phyloP scores from a whole-genome alignment of 768 basidiomycete genomes.

The Piloderma croceum region DNA sequence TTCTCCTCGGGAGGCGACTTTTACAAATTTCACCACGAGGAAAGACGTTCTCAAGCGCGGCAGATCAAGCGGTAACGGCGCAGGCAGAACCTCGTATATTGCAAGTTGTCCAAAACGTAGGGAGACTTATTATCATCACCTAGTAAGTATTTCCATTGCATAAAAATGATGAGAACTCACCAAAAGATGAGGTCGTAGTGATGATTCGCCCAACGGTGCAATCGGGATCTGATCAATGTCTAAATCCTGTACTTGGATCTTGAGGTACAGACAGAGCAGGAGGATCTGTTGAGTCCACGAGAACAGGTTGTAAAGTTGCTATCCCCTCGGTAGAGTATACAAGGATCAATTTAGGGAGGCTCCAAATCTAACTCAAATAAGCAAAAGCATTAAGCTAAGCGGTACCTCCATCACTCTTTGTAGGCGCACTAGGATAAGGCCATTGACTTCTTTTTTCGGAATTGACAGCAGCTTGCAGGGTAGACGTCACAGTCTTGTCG shows the following conservation, averaged over 20 bases:
- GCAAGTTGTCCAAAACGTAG: slow-evolving; percentile 76
- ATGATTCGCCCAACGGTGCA: slow-evolving; percentile 65
- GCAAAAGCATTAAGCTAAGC: slow-evolving; percentile 1
- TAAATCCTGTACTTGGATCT: slow-evolving; percentile 67
- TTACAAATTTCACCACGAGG: slow-evolving; percentile 58
- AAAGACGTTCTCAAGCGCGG: slow-evolving; percentile 38
- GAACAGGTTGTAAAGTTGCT: slow-evolving; percentile 55
- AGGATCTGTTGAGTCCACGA: slow-evolving; percentile 61
- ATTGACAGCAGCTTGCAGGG: slow-evolving; percentile 62
- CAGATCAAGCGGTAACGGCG: slow-evolving; percentile 29
- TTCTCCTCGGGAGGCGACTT: slow-evolving; percentile 58
- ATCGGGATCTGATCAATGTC: slow-evolving; percentile 77
- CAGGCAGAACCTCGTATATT: slow-evolving; percentile 69
- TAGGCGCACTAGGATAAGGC: slow-evolving; percentile 69
- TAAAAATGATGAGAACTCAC: slow-evolving; percentile 40
- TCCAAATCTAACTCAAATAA: slow-evolving; percentile 60
- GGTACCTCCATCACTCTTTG: slow-evolving; percentile 78
- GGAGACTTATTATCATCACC: slow-evolving; percentile 50
- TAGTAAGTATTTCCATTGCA: slow-evolving; percentile 4
- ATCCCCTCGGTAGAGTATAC: slow-evolving; percentile 68
- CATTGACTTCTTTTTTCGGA: slow-evolving; percentile 67
- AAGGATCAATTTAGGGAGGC: slow-evolving; percentile 72
- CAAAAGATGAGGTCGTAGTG: slow-evolving; percentile 66
- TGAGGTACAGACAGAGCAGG: slow-evolving; percentile 58
- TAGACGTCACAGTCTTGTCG: slow-evolving; percentile 41